Percentiles rank a stretch among this genome's conserved stretches.
Conservation (phyloP, 2,329 filamentous ascomycete species). For the Paramyrothecium sp. region DNA sequence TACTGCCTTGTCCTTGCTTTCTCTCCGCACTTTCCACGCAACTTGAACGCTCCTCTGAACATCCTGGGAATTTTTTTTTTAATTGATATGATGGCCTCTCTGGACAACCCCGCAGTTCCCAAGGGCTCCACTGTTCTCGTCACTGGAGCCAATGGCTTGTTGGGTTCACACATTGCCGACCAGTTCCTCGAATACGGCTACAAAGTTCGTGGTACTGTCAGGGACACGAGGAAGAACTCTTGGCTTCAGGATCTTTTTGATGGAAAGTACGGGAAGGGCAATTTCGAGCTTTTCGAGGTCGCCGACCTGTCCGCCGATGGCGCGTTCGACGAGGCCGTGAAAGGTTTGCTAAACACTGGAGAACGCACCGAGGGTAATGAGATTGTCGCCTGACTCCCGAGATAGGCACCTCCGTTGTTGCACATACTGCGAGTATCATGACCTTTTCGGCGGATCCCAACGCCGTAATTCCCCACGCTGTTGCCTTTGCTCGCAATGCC, state of each 20-base stretch:
- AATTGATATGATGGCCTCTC: background rate
- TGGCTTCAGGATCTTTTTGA: constrained; percentile 25
- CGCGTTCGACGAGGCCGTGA: constrained; percentile 23
- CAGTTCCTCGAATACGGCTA: constrained; percentile 28
- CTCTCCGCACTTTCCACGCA: too few species aligned
- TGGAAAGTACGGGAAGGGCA: constrained; percentile 24
- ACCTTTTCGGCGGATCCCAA: constrained; percentile 26
- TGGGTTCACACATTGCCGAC: constrained; percentile 28
- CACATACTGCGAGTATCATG: constrained; percentile 33
- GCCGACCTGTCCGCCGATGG: constrained; percentile 24
- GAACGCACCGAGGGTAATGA: background rate
- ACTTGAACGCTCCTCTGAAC: too few species aligned
- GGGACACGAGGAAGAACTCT: constrained; percentile 15
- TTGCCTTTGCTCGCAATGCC: constrained; percentile 20
- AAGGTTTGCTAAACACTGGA: constrained; percentile 12
- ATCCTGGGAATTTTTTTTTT: too few species aligned
- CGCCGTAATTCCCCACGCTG: constrained; percentile 28
- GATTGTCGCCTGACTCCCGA: background rate
- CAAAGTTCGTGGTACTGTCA: constrained; percentile 31
- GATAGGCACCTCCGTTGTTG: constrained; percentile 23
- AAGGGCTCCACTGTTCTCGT: constrained; percentile 14
- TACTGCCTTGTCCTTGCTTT: too few species aligned
- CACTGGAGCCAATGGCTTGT: constrained; percentile 33
- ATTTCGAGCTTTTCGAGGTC: constrained; percentile 30
- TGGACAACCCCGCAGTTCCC: background rate